These are phyloP conservation scores for Ceratopteris richardii DNA, from an alignment of 75 land plant genomes.

Conservation along the genomic window DNA sequence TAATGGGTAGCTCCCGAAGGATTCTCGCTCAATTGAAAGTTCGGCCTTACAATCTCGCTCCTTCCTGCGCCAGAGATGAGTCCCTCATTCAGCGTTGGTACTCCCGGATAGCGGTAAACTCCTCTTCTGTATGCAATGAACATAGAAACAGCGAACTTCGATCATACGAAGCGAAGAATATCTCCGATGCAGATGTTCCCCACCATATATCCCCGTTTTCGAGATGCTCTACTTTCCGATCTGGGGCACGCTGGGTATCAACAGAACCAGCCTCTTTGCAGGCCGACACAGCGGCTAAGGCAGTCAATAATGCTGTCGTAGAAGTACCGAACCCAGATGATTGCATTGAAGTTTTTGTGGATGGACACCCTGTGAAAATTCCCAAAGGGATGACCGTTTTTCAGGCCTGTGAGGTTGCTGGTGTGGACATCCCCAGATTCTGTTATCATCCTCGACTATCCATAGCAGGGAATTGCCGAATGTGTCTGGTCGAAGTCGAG, in stretches of 20 bases:
- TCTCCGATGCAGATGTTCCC: background rate
- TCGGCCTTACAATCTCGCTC: background rate
- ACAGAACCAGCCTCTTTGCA: conserved; percentile 37
- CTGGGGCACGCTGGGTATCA: conserved; percentile 22
- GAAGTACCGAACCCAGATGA: conserved; percentile 69
- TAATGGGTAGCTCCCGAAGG: conserved; percentile 2
- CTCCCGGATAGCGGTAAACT: background rate
- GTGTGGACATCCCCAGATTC: conserved; percentile 88
- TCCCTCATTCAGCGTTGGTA: background rate
- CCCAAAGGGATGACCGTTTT: conserved; percentile 91
- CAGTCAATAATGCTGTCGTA: conserved; percentile 60
- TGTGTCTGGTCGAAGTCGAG: conserved; percentile 99
- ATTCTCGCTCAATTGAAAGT: background rate
- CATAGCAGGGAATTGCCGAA: conserved; percentile 97
- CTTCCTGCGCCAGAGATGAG: background rate
- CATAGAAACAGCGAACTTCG: background rate
- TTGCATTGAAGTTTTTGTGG: conserved; percentile 86
- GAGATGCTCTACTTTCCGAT: background rate
- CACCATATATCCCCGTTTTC: background rate
- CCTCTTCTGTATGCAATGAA: background rate
- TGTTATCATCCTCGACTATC: conserved; percentile 90
- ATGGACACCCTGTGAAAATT: conserved; percentile 74
- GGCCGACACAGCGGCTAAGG: conserved; percentile 38
- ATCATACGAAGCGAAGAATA: background rate
- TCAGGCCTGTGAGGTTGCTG: conserved; percentile 95